A percentile compares a stretch with the other conserved stretches of the same genome.
phyloP scores from a whole-genome alignment of 371 early-diverging fungal species.

The Mucor racemosus region DNA sequence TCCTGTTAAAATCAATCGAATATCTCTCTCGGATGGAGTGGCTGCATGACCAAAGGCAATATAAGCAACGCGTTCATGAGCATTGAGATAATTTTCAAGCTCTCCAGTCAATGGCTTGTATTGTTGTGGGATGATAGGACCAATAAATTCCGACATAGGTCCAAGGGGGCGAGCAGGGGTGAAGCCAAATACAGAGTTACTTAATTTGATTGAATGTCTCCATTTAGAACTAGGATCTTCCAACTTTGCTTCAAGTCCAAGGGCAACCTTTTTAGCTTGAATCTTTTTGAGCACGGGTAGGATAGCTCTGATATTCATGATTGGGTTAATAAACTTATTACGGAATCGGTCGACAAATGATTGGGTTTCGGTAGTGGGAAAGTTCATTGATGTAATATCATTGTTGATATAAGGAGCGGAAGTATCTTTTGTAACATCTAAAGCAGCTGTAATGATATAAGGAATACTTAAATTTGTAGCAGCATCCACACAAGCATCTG shows the following conservation, averaged over 20 bases:
- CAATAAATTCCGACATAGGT: slow-evolving; percentile 40
- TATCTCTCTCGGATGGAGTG: slow-evolving; percentile 13
- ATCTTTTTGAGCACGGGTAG: slow-evolving; percentile 8
- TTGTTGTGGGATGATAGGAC: slow-evolving; percentile 31
- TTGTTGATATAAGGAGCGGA: slow-evolving; percentile 18
- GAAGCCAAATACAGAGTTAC: slow-evolving; percentile 31
- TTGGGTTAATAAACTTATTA: slow-evolving; percentile 16
- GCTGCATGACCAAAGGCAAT: slow-evolving; percentile 48
- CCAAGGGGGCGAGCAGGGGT: slow-evolving; percentile 33
- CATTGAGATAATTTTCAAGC: slow-evolving; percentile 23
- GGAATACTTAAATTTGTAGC: slow-evolving; percentile 8
- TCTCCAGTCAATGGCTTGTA: slow-evolving; percentile 25
- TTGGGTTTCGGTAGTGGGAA: slow-evolving; percentile 20
- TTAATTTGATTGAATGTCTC: slow-evolving; percentile 20
- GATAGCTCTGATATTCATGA: slow-evolving; percentile 9
- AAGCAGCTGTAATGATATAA: slow-evolving; percentile 9
- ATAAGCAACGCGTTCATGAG: slow-evolving; percentile 34
- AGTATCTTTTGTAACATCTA: slow-evolving; percentile 10
- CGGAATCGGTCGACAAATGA: slow-evolving; percentile 13
- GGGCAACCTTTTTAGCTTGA: slow-evolving; percentile 9
- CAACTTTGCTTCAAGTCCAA: neutral
- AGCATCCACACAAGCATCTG: slow-evolving; percentile 13
- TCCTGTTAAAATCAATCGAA: slow-evolving; percentile 23
- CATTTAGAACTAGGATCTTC: neutral
- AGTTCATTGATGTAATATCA: slow-evolving; percentile 18